phyloP scores from a whole-genome alignment of 2,329 filamentous ascomycete genomes.

The Phialophora chinensis region DNA sequence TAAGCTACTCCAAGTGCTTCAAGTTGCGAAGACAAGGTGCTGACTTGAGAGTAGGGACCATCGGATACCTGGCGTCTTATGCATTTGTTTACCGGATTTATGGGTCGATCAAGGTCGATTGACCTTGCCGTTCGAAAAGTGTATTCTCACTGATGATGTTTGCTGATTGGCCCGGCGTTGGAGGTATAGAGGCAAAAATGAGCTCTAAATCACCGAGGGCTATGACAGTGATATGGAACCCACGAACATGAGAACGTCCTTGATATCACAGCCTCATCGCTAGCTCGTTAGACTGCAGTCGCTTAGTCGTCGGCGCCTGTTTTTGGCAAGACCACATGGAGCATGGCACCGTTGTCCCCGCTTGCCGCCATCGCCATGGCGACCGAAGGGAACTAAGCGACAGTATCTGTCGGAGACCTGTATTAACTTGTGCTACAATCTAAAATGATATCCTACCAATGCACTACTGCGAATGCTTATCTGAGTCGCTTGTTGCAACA shows the following conservation, averaged over 20 bases:
- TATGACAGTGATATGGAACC: background rate
- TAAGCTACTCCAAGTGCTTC: conserved; percentile 55
- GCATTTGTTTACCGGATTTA: conserved; percentile 94
- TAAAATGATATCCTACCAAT: background rate
- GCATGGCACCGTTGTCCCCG: background rate
- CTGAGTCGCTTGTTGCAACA: background rate
- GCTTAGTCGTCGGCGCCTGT: background rate
- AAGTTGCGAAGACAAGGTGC: background rate
- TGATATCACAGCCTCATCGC: background rate
- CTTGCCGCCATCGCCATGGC: background rate
- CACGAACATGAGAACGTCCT: background rate
- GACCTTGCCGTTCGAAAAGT: conserved; percentile 35
- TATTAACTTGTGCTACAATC: background rate
- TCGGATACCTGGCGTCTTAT: conserved; percentile 95
- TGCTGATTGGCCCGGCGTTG: conserved; percentile 14
- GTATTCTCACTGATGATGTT: conserved; percentile 14
- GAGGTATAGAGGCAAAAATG: conserved; percentile 6
- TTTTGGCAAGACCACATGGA: background rate
- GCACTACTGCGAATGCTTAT: background rate
- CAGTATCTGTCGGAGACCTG: background rate
- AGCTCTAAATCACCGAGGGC: conserved; percentile 1
- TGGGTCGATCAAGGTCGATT: conserved; percentile 97
- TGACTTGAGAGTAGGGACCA: conserved; percentile 68
- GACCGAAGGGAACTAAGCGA: background rate
- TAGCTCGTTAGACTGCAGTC: background rate